Conservation (phyloP, 306 rosid species). For the Begonia masoniana region DNA sequence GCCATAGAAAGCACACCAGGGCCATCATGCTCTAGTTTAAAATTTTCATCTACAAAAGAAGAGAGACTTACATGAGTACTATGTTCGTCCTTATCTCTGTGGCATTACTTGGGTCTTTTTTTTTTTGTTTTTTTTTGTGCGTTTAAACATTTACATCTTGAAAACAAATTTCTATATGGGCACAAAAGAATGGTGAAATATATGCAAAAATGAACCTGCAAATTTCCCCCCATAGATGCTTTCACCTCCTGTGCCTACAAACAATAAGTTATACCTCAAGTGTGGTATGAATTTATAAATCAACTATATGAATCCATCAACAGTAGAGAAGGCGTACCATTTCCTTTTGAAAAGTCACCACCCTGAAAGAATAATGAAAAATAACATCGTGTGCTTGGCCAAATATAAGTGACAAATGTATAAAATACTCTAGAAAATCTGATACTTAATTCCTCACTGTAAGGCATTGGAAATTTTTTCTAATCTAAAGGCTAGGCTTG, state of each 20-base stretch:
- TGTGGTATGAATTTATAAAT: slow-evolving; percentile 18
- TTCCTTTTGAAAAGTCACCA: slow-evolving; percentile 87
- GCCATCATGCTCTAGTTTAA: slow-evolving; percentile 65
- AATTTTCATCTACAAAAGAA: slow-evolving; percentile 69
- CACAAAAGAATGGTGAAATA: too few species aligned
- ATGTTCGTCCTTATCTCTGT: too few species aligned
- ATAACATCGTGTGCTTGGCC: slow-evolving; percentile 4
- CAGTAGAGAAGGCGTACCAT: slow-evolving; percentile 50
- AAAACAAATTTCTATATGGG: too few species aligned
- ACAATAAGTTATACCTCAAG: slow-evolving; percentile 25
- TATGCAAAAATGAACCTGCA: slow-evolving; percentile 43
- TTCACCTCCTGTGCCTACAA: slow-evolving; percentile 96
- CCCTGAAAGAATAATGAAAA: slow-evolving; percentile 45
- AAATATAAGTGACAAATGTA: neutral
- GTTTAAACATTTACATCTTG: too few species aligned
- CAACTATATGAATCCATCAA: slow-evolving; percentile 11
- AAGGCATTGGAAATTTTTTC: too few species aligned
- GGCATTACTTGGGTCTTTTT: too few species aligned
- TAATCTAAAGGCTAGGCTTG: too few species aligned
- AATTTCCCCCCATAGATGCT: slow-evolving; percentile 94
- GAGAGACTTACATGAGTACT: neutral
- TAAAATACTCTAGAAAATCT: too few species aligned
- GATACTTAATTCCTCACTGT: too few species aligned
- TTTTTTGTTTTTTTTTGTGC: too few species aligned
- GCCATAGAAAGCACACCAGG: slow-evolving; percentile 96